Base-by-base conservation (phyloP, 179 eudicot genomes). In the Nepenthes alata region DNA sequence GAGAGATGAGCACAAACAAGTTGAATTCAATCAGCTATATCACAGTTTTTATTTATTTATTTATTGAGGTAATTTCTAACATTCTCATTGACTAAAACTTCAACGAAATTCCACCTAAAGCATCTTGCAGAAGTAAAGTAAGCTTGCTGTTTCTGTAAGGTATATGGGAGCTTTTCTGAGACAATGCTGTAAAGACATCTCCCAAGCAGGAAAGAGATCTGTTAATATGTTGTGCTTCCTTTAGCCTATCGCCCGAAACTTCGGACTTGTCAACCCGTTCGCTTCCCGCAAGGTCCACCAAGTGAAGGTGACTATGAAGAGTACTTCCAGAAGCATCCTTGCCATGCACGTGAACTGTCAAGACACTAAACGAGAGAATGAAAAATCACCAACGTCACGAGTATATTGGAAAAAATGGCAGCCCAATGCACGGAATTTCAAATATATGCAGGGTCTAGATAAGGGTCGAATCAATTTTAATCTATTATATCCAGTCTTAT, bases 201-300 rank as follows among this genome's bases (percentile, higher is more conserved):
- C 85, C 89, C 75, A 91, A 77, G 72, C 88, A 83, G 10, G 93
- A 80, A 51, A 93, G 83, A 52, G 98, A 93, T 64, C 76, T 87
- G 67, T 94, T 94, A 14, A 94, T 94, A 69, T 94, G 99, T 61
- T 94, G 99, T 7, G 99, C 99, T 75, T 94, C 99, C 72, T 91
- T 90, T 37, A 94, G 72, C 71, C 97, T 84, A 65, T 94, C 99
- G 66, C 99, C 99, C 0, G 91, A 82, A 56, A 79, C 99, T 77
- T 90, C 96, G 45, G 99, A 90, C 70, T 77, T 80, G 69, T 91
- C 87, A 56, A 80, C 77, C 50, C 73, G 69, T 62, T 78, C 86
- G 44, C 85, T 91, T 56, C 93, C 95, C 12, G 95, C 96, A 59
- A 91, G 85, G 72, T 91, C 96, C 52, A 91, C 91, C 69, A 91